Conservation (phyloP, 257 asterid genomes). For the Apocynum venetum region DNA sequence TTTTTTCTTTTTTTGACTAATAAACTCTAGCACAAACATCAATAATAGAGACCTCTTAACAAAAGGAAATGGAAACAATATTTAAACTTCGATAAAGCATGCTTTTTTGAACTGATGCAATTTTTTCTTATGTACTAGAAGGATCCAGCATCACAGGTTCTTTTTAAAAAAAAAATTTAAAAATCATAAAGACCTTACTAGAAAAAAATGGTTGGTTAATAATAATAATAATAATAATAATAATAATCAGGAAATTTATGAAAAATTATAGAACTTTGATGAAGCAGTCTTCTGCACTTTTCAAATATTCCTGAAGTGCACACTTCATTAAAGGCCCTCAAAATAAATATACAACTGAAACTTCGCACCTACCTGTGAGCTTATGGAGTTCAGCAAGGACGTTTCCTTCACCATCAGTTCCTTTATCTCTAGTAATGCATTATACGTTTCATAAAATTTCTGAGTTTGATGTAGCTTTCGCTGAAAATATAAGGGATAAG, state of each 20-base stretch:
- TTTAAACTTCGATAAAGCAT: neutral
- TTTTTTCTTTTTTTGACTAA: no score
- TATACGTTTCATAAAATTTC: slow-evolving; percentile 69
- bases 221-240: no score
- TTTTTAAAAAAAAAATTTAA: no score
- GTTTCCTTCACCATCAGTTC: slow-evolving; percentile 84
- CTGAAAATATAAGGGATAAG: slow-evolving; percentile 35
- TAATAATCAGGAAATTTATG: neutral
- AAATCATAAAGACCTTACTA: neutral
- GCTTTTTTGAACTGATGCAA: neutral
- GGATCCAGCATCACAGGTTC: neutral
- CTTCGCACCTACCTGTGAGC: slow-evolving; percentile 55
- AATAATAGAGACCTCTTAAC: neutral
- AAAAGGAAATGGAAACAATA: neutral
- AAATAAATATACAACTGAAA: neutral
- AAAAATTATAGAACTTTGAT: neutral
- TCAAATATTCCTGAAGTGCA: neutral
- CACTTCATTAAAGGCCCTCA: neutral
- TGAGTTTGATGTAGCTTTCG: slow-evolving; percentile 62
- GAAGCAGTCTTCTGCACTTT: neutral
- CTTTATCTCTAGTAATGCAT: slow-evolving; percentile 73
- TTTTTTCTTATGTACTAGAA: neutral
- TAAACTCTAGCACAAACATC: neutral
- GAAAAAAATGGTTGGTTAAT: neutral
- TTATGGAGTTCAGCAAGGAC: slow-evolving; percentile 74